Evolutionary conservation across 179 eudicot genomes (phyloP), one percentile per base, ranked within the genome.

Genomic region (Silene coronaria): DNA sequence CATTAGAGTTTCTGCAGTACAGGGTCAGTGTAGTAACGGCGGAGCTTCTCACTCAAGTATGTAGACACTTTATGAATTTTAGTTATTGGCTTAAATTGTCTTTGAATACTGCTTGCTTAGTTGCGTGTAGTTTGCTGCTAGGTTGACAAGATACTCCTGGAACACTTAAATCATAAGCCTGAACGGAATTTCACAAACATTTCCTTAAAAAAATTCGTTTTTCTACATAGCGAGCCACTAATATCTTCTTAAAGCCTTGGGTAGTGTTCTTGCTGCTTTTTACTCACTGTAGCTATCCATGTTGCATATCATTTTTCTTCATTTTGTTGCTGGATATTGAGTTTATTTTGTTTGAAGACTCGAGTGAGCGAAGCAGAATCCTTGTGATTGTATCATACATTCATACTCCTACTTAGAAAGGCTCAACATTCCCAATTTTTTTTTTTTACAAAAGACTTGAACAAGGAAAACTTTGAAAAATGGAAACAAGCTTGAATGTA

Each of bases 31-130:
- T 86, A 76, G 97, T 88, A 57, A 88, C 97, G 72, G 88, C 97
- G 58, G 97, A 95, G 77, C 99, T 95, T 76, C 80, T 95, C 62
- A 86, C 97, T 17, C 97, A 95, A 97, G 99, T 95, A 89, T 71
- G 57, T 71, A 51, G 38, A 27, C 45, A 28, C 63, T 51, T 28
- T 71, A 51, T 28, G 74, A 53, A 27, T 8, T 27, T 51, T 53
- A 4, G 63, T 71, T n/a, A 2, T 28, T 51, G 16, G 55, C 59
- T 22, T 69, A n/a, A 36, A 23, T 46, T 22, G 46, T 27, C 11
- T 71, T 28, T 2, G 7, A 5, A 9, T 27, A 51, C 51, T 71
- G 45, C 13, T 27, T 48, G 38, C 59, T n/a, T n/a, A n/a, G n/a
- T n/a, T n/a, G n/a, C n/a, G n/a, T n/a, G n/a, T n/a, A 45, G 51